Evolutionary conservation across 176 grass and related monocot species (phyloP).

Genomic region (Oryza rufipogon): DNA sequence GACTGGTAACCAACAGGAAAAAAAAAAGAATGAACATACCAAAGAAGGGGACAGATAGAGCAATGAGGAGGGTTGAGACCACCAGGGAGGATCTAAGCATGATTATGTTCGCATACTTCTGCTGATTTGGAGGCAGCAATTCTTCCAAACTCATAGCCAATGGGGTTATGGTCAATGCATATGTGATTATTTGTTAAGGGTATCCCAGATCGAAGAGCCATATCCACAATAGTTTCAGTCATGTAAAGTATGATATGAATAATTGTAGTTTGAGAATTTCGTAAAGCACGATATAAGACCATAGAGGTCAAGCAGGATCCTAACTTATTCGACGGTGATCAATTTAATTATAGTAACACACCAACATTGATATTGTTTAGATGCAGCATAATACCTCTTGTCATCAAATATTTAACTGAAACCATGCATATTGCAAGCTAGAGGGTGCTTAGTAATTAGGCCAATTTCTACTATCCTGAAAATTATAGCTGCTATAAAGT

Average conservation of each 20-base stretch:
- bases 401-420: not conserved
- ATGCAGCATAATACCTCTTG: not conserved
- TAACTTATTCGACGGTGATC: not conserved
- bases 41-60: conserved; percentile 86
- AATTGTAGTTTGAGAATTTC: not conserved
- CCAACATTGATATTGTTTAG: not conserved
- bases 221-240: not conserved
- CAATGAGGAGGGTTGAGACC: conserved; percentile 73
- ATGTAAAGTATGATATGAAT: not conserved
- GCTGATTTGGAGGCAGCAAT: conserved; percentile 66
- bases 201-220: not conserved
- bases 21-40: conserved; percentile 49
- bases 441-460: not conserved
- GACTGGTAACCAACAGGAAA: not conserved
- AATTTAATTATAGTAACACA: not conserved
- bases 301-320: not conserved
- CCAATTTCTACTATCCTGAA: not conserved
- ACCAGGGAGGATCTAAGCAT: conserved; percentile 75
- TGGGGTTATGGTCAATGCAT: conserved; percentile 82
- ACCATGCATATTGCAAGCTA: not conserved
- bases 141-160: conserved; percentile 94
- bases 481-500: conserved; percentile 23
- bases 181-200: conserved; percentile 72
- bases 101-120: conserved; percentile 71
- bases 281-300: not conserved